A percentile compares a stretch with the other conserved stretches of the same genome.
Evolutionary conservation across 129 eudicot genomes (phyloP).

Genomic region (Helianthus tuberosus): DNA sequence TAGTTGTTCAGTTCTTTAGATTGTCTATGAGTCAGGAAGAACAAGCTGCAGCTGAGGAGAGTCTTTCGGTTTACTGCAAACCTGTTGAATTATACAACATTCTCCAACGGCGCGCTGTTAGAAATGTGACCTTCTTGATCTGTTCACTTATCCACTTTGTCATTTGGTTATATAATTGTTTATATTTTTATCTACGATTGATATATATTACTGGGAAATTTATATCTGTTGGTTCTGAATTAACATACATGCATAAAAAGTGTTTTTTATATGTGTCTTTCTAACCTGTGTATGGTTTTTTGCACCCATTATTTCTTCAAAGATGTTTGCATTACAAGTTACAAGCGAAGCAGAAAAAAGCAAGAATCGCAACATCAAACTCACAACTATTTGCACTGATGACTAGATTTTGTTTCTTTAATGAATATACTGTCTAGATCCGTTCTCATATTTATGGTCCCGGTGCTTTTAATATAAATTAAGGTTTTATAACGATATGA

Average conservation of each 20-base stretch:
- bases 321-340: slow-evolving; percentile 80
- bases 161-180: slow-evolving; percentile 5
- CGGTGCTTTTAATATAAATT: not conserved
- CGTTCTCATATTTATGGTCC: not conserved
- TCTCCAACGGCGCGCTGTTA: slow-evolving; percentile 85
- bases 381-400: slow-evolving; percentile 17
- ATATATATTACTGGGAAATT: not conserved
- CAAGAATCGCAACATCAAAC: slow-evolving; percentile 25
- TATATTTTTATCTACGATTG: slow-evolving; percentile 8
- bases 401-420: not conserved
- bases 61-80: slow-evolving; percentile 90
- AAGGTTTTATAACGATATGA: not conserved
- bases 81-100: slow-evolving; percentile 98
- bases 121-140: slow-evolving; percentile 61
- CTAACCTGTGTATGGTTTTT: slow-evolving; percentile 31
- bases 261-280: slow-evolving; percentile 7
- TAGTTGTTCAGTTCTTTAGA: no score
- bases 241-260: slow-evolving; percentile 15
- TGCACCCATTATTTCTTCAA: slow-evolving; percentile 91
- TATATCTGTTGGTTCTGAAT: not conserved
- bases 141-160: not conserved
- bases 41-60: slow-evolving; percentile 89
- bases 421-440: slow-evolving; percentile 5
- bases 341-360: slow-evolving; percentile 76
- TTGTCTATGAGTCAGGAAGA: no score